Percentiles rank a stretch among this genome's conserved stretches.
phyloP scores from a whole-genome alignment of 2,329 filamentous ascomycete genomes.

The Monilinia polystroma region DNA sequence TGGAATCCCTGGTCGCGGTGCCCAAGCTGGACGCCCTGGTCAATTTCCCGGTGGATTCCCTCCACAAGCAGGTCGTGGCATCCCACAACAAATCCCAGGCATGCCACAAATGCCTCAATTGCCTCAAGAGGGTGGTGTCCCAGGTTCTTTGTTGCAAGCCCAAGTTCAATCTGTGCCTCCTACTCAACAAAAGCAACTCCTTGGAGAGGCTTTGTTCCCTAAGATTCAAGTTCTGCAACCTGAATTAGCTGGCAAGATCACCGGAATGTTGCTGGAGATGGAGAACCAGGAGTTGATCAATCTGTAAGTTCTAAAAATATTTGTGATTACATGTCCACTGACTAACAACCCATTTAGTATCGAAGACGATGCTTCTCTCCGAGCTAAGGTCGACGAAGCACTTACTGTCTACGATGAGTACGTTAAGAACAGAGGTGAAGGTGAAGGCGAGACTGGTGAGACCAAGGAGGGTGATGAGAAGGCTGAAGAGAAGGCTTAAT shows the following conservation, averaged over 20 bases:
- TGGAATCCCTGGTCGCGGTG: constrained; percentile 42
- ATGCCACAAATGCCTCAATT: constrained; percentile 33
- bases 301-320: constrained; percentile 68
- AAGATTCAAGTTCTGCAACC: constrained; percentile 96
- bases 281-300: constrained; percentile 91
- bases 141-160: constrained; percentile 49
- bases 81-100: constrained; percentile 38
- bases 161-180: constrained; percentile 57
- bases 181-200: constrained; percentile 94
- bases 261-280: constrained; percentile 99
- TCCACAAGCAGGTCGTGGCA: constrained; percentile 42
- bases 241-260: constrained; percentile 97
- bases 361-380: constrained; percentile 83
- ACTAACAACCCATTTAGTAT: constrained; percentile 58
- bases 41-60: constrained; percentile 42
- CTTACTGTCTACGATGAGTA: constrained; percentile 98
- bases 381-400: constrained; percentile 95
- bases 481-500: constrained; percentile 53
- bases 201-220: constrained; percentile 96
- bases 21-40: constrained; percentile 42
- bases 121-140: constrained; percentile 37
- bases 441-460: constrained; percentile 42
- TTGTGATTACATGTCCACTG: neutral
- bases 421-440: constrained; percentile 63
- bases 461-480: constrained; percentile 50